Conservation (phyloP, 2,329 filamentous ascomycete genomes). For the Pseudogymnoascus verrucosus region DNA sequence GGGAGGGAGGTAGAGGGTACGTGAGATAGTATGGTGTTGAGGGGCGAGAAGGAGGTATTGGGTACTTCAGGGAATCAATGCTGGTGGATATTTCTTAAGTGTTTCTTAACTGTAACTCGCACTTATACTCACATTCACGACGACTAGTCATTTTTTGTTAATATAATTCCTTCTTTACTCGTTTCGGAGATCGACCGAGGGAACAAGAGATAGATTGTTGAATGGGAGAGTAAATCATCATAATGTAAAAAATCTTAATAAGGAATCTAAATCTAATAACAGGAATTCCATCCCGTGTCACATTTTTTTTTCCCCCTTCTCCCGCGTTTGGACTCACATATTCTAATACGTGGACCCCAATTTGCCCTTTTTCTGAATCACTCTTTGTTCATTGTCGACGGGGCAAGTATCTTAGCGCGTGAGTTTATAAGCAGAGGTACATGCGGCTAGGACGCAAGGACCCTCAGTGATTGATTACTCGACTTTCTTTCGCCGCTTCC, state of each 20-base stretch:
- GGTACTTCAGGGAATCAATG: neutral
- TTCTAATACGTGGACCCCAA: neutral
- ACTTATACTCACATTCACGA: neutral
- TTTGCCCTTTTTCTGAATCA: neutral
- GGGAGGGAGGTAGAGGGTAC: neutral
- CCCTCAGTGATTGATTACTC: neutral
- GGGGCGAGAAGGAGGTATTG: neutral
- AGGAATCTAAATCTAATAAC: no score
- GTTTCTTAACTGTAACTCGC: neutral
- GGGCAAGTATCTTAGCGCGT: neutral
- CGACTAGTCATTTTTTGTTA: neutral
- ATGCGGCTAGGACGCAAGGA: neutral
- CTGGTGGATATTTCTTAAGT: neutral
- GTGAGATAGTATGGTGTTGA: rapidly evolving
- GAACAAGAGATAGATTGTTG: neutral
- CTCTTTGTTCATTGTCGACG: neutral
- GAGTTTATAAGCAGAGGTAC: neutral
- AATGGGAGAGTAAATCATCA: neutral
- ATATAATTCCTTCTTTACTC: neutral
- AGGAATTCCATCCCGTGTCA: neutral
- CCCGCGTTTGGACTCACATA: neutral
- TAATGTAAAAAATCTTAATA: neutral
- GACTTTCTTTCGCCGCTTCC: neutral
- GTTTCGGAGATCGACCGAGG: neutral
- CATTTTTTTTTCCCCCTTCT: neutral